Evolutionary conservation across 2,329 filamentous ascomycete species (phyloP).

Genomic region (Fusarium succisae): DNA sequence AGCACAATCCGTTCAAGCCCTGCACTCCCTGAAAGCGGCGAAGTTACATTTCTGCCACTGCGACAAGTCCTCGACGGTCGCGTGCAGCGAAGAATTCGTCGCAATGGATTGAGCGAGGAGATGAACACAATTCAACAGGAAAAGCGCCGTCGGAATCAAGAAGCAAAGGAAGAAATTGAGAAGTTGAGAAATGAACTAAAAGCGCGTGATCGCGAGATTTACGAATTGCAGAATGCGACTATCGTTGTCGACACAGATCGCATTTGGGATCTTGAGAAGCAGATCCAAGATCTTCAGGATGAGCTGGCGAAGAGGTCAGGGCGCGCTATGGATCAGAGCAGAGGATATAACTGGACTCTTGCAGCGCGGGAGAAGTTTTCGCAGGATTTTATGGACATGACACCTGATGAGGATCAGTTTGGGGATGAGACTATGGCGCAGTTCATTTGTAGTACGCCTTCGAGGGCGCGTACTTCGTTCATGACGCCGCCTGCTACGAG

Average conservation of each 20-base stretch:
- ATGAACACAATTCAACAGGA: conserved; percentile 62
- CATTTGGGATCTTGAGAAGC: conserved; percentile 54
- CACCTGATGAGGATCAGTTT: conserved; percentile 54
- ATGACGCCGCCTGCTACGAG: conserved; percentile 66
- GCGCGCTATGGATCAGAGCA: conserved; percentile 35
- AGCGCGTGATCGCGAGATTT: conserved; percentile 62
- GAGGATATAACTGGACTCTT: conserved; percentile 60
- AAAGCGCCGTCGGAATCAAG: conserved; percentile 52
- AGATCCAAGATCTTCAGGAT: conserved; percentile 49
- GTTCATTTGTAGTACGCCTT: conserved; percentile 62
- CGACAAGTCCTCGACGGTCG: conserved; percentile 66
- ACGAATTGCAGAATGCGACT: conserved; percentile 61
- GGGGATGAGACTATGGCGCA: conserved; percentile 62
- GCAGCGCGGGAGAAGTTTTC: conserved; percentile 58
- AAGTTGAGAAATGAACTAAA: conserved; percentile 59
- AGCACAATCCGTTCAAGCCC: conserved; percentile 28
- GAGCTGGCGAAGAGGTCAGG: conserved; percentile 45
- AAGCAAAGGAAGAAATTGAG: conserved; percentile 58
- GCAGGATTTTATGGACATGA: conserved; percentile 54
- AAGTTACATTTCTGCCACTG: conserved; percentile 55
- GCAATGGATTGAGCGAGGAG: conserved; percentile 67
- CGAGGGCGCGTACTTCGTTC: conserved; percentile 56
- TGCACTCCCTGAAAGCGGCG: conserved; percentile 46
- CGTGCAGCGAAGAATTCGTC: conserved; percentile 64
- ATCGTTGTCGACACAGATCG: conserved; percentile 58